These are phyloP conservation scores for Urochloa ruziziensis DNA, from an alignment of 176 grass and related monocot species.

Conservation along the genomic window DNA sequence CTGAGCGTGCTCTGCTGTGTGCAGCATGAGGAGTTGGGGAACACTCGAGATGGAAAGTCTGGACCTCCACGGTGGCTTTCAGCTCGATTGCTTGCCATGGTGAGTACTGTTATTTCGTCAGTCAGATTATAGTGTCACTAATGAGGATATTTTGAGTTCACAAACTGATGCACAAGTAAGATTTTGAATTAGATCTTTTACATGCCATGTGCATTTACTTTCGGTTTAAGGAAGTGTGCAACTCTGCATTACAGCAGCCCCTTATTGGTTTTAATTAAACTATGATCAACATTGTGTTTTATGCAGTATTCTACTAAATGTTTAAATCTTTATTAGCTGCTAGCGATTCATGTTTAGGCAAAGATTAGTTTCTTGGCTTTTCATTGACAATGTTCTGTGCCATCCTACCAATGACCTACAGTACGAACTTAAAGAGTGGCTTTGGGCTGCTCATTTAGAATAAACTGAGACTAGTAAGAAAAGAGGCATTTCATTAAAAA, in stretches of 20 bases:
- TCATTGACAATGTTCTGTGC: background rate
- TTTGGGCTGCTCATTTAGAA: background rate
- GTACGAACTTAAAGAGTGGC: background rate
- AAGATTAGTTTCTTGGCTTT: background rate
- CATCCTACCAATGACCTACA: background rate
- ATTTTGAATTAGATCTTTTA: background rate
- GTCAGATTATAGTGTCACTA: constrained; percentile 5
- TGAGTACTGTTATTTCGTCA: constrained; percentile 10
- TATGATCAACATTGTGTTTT: background rate
- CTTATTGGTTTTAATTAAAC: background rate
- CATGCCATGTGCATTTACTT: background rate
- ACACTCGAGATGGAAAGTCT: constrained; percentile 6
- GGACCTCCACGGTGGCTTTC: constrained; percentile 49
- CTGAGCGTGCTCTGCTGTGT: background rate
- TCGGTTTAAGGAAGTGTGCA: background rate
- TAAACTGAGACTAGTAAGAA: background rate
- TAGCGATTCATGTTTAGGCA: background rate
- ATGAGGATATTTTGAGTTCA: background rate
- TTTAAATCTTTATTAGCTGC: background rate
- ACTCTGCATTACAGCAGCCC: background rate
- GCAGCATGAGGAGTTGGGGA: constrained; percentile 41
- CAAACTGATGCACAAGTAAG: background rate
- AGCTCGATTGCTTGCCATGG: constrained; percentile 70
- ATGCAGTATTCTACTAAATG: background rate
- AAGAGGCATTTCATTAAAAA: background rate